Evolutionary conservation across 257 asterid species (phyloP).

Genomic region (Capsicum rhomboideum): DNA sequence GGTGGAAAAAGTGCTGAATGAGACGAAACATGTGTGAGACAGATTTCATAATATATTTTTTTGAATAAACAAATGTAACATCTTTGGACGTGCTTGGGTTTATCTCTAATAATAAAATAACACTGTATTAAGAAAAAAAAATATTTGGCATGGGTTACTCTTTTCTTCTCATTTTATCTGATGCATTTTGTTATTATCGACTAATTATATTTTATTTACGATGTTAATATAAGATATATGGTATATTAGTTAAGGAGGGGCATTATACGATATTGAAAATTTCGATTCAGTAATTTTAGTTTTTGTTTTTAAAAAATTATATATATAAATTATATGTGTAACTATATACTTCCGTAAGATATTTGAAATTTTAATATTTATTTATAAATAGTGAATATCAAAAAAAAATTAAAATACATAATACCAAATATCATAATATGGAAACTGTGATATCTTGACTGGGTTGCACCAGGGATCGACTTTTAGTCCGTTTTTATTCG

Average conservation of each 20-base stretch:
- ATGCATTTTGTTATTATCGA: background rate
- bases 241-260: background rate
- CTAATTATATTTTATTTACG: background rate
- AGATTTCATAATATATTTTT: background rate
- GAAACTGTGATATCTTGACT: too few relatives aligned
- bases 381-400: too few relatives aligned
- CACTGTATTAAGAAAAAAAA: background rate
- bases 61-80: background rate
- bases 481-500: too few relatives aligned
- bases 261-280: too few relatives aligned
- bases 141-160: background rate
- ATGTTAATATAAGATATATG: background rate
- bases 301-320: too few relatives aligned
- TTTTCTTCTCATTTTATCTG: background rate
- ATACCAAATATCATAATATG: too few relatives aligned
- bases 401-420: too few relatives aligned
- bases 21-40: background rate
- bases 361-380: too few relatives aligned
- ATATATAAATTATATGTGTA: too few relatives aligned
- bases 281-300: too few relatives aligned
- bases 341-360: too few relatives aligned
- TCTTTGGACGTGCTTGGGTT: constrained; percentile 2
- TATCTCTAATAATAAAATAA: background rate
- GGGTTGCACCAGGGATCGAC: too few relatives aligned
- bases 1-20: background rate